Evolutionary conservation across 192 early-diverging fungal genomes (phyloP), one percentile per base, ranked within the genome.

Genomic region (Linnemannia elongata): DNA sequence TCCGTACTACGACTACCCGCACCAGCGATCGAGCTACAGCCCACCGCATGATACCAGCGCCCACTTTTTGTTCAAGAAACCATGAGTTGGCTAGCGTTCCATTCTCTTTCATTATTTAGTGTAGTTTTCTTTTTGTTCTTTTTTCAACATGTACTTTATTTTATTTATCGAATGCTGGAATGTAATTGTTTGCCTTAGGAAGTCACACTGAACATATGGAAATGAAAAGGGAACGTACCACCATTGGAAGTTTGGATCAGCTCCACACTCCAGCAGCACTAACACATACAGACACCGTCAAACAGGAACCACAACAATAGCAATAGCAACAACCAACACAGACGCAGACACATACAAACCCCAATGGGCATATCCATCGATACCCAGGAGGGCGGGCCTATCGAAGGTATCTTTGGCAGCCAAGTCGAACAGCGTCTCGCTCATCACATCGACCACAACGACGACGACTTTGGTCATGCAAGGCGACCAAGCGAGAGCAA

Each of bases 281-380:
- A 33, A 33, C n/a, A 9, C 57, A 63, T 20, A 63, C 27, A 33
- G 42, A 22, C 2, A 60, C n/a, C 7, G n/a, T 8, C 57, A 60
- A 60, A 33, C 60, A 10, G 17, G 17, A 18, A 52, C 49, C 20
- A 4, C 27, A 30, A 60, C n/a, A 27, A 27, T 12, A 33, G 10
- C n/a, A 6, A 27, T 10, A 63, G 3, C 60, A 66, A 66, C 7
- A 9, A 3, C 12, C 27, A 13, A 35, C 30, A 33, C 27, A 66
- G 60, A 66, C 30, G 1, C 60, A 3, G 13, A 13, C 12, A 66
- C 12, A 33, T 2, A 30, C 70, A 66, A 30, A 27, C 24, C n/a
- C 57, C 24, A 33, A 86, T 81, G 84, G 68, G 78, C 74, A 80
- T 85, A 47, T 85, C 83, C 35, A 85, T 79, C 47, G 84, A 86